These are phyloP conservation scores for Cyberlindnera japonica DNA, from an alignment of 805 yeast genomes.

Conservation along the genomic window DNA sequence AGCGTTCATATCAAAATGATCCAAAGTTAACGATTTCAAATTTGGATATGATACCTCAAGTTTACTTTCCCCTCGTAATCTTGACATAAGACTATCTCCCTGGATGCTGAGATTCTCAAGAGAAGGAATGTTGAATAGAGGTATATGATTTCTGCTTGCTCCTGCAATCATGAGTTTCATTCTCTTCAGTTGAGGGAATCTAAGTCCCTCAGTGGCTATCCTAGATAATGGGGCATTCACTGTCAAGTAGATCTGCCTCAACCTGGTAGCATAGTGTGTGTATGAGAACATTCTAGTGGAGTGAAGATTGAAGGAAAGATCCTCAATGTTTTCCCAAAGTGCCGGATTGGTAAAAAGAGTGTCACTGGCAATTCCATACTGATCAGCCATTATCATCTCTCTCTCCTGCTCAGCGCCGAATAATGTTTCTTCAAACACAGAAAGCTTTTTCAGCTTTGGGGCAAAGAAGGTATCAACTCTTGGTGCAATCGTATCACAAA, in stretches of 20 bases:
- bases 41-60: slow-evolving; percentile 4
- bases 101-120: slow-evolving; percentile 3
- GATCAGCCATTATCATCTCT: slow-evolving; percentile 4
- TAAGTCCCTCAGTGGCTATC: not conserved
- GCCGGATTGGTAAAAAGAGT: slow-evolving; percentile 1
- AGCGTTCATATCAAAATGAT: not conserved
- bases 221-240: not conserved
- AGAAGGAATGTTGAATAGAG: slow-evolving; percentile 6
- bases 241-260: slow-evolving; percentile 3
- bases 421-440: not conserved
- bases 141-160: slow-evolving; percentile 6
- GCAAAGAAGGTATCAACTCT: slow-evolving; percentile 3
- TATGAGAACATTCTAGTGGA: slow-evolving; percentile 2
- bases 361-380: slow-evolving; percentile 1
- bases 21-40: slow-evolving; percentile 5
- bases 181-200: slow-evolving; percentile 5
- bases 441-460: slow-evolving; percentile 2
- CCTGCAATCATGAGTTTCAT: slow-evolving; percentile 3
- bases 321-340: slow-evolving; percentile 4
- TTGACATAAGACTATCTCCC: not conserved
- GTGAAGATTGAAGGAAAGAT: not conserved
- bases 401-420: slow-evolving; percentile 4
- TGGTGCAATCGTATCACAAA: slow-evolving; percentile 6
- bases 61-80: too few species aligned
- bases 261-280: not conserved